Evolutionary conservation across 2,329 filamentous ascomycete genomes (phyloP).

Genomic region (Cordyceps cicadae): DNA sequence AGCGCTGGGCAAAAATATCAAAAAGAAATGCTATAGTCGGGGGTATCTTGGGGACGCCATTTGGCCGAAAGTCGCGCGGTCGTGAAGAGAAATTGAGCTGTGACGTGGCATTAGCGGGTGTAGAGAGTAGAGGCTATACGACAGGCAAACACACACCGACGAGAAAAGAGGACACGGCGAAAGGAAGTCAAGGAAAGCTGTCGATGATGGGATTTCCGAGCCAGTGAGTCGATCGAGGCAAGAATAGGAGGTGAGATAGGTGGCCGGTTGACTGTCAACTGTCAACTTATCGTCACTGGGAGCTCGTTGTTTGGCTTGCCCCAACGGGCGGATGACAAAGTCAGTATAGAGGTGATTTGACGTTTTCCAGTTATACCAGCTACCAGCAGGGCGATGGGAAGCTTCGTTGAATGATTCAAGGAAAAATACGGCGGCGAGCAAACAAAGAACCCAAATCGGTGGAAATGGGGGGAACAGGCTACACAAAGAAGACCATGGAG

Average conservation of each 20-base stretch:
- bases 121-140: neutral
- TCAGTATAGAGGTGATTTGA: neutral
- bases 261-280: neutral
- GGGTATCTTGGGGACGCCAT: conserved; percentile 24
- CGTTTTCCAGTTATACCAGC: neutral
- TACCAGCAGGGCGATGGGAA: neutral
- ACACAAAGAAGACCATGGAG: neutral
- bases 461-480: conserved; percentile 5
- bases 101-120: neutral
- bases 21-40: conserved; percentile 15
- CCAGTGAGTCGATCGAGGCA: neutral
- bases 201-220: neutral
- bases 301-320: conserved; percentile 8
- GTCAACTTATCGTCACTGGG: neutral
- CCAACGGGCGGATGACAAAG: conserved; percentile 9
- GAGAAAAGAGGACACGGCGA: neutral
- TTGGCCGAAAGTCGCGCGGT: conserved; percentile 16
- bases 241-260: neutral
- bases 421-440: neutral
- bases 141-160: neutral
- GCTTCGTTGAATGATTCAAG: neutral
- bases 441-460: neutral
- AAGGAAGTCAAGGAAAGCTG: neutral
- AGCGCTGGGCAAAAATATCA: conserved; percentile 2
- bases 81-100: conserved; percentile 14